These are phyloP conservation scores for Aeschynomene evenia DNA, from an alignment of 306 rosid genomes.

Conservation along the genomic window DNA sequence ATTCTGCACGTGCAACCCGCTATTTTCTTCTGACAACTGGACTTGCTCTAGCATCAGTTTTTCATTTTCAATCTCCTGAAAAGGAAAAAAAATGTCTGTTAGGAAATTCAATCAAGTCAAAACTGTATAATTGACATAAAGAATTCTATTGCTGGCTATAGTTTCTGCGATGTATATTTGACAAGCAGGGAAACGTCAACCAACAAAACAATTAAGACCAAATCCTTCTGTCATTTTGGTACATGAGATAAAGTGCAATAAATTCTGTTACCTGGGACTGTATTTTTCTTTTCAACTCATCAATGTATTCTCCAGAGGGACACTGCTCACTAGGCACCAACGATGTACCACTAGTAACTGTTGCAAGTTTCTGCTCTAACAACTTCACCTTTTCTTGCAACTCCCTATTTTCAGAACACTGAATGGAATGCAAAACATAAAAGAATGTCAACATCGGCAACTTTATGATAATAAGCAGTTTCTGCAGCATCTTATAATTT, in stretches of 20 bases:
- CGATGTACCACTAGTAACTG: constrained; percentile 41
- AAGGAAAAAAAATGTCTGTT: constrained; percentile 23
- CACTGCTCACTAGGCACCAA: constrained; percentile 39
- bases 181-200: constrained; percentile 15
- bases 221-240: not conserved
- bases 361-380: constrained; percentile 58
- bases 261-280: constrained; percentile 69
- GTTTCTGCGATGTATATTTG: constrained; percentile 1
- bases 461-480: not conserved
- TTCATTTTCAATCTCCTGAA: constrained; percentile 93
- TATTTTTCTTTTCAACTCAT: constrained; percentile 78
- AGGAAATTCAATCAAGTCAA: constrained; percentile 16
- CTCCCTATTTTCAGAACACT: constrained; percentile 83
- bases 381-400: constrained; percentile 68
- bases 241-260: not conserved
- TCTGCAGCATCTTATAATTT: constrained; percentile 14
- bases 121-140: constrained; percentile 10
- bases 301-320: constrained; percentile 56
- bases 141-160: not conserved
- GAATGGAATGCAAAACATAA: constrained; percentile 20
- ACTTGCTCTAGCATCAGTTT: constrained; percentile 80
- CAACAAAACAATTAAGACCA: not conserved
- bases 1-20: constrained; percentile 92
- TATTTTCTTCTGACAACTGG: constrained; percentile 84
- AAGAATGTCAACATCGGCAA: constrained; percentile 21